These are phyloP conservation scores for Spathaspora girioi DNA, from an alignment of 805 yeast genomes.

Conservation along the genomic window DNA sequence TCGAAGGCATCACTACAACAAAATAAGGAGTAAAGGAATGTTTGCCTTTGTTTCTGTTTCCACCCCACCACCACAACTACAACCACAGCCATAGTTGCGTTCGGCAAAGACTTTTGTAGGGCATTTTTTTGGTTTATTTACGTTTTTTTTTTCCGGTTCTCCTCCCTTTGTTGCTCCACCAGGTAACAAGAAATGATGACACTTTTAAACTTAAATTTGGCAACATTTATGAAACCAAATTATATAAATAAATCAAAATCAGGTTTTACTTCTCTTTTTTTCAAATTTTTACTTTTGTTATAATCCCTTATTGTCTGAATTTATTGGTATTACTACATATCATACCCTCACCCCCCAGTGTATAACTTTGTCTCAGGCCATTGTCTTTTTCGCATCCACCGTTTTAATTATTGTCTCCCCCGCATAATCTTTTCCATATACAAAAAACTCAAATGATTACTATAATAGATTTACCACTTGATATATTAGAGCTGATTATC, in stretches of 20 bases:
- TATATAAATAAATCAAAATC: neutral
- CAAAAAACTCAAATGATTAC: neutral
- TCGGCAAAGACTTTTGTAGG: neutral
- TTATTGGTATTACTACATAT: neutral
- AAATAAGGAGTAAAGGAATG: neutral
- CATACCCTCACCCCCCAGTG: too few species aligned
- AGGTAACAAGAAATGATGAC: neutral
- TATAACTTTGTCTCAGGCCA: neutral
- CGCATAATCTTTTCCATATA: too few species aligned
- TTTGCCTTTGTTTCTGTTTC: too few species aligned
- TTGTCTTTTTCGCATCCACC: neutral
- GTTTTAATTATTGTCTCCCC: neutral
- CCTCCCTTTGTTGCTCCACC: neutral
- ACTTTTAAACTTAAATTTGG: neutral
- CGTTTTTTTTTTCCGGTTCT: neutral
- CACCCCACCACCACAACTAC: neutral
- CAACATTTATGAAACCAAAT: neutral
- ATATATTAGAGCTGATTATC: slow-evolving; percentile 1
- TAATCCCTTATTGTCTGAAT: neutral
- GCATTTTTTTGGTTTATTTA: neutral
- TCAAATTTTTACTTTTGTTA: neutral
- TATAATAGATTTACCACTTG: slow-evolving; percentile 1
- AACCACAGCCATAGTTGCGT: neutral
- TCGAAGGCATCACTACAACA: neutral
- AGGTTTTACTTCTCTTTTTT: neutral